Conservation (phyloP, 78 protist species). For the Paulinella micropora region DNA sequence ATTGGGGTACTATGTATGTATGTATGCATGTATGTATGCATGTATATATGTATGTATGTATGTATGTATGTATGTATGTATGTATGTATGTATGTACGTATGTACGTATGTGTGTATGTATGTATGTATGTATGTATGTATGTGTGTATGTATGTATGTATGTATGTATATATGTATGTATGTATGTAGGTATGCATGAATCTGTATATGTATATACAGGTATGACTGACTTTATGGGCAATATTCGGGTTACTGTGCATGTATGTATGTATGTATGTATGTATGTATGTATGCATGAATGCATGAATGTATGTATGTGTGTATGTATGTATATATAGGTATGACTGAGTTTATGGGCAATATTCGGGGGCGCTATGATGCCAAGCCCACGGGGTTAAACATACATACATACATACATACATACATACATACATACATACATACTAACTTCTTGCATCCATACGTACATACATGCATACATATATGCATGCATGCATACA, state of each 20-base stretch:
- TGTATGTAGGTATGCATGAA: no score
- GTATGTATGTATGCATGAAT: not conserved
- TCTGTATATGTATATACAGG: no score
- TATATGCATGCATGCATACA: not conserved
- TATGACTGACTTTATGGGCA: slow-evolving; percentile 87
- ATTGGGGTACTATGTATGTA: slow-evolving; percentile 68
- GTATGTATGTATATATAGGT: not conserved
- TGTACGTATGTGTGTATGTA: not conserved
- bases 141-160: slow-evolving; percentile 34
- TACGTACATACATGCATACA: not conserved
- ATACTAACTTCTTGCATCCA: no score
- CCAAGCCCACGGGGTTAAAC: slow-evolving; percentile 61
- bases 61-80: not conserved
- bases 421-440: not conserved
- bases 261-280: no score
- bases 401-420: not conserved
- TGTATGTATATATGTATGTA: slow-evolving; percentile 74
- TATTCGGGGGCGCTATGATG: slow-evolving; percentile 75
- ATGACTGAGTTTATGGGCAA: slow-evolving; percentile 87
- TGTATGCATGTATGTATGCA: no score
- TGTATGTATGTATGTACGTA: not conserved
- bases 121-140: slow-evolving; percentile 25
- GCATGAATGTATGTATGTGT: slow-evolving; percentile 24
- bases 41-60: not conserved
- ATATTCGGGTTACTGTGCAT: slow-evolving; percentile 63